These are phyloP conservation scores for Leccinum longicurvipes DNA, from an alignment of 768 basidiomycete species.

Conservation along the genomic window DNA sequence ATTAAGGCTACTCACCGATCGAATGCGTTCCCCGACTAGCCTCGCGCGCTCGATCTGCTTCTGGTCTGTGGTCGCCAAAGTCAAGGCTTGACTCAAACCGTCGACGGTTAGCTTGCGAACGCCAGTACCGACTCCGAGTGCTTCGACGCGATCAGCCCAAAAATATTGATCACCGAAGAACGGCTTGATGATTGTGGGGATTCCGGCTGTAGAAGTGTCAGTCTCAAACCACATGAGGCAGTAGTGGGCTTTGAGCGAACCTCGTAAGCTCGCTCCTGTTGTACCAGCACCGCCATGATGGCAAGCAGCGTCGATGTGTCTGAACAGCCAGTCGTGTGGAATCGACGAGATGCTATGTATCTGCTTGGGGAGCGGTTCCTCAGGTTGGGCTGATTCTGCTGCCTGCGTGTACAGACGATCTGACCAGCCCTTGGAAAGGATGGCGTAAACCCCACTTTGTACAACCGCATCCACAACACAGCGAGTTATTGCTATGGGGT, in stretches of 20 bases:
- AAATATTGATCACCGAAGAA: conserved; percentile 99
- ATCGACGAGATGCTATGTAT: conserved; percentile 84
- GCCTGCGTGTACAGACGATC: conserved; percentile 76
- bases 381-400: conserved; percentile 54
- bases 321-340: conserved; percentile 96
- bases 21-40: conserved; percentile 82
- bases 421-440: conserved; percentile 98
- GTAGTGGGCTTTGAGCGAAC: conserved; percentile 38
- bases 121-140: conserved; percentile 84
- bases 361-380: conserved; percentile 70
- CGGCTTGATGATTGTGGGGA: conserved; percentile 93
- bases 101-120: conserved; percentile 86
- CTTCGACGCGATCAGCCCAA: conserved; percentile 98
- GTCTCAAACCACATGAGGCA: not conserved
- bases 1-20: conserved; percentile 49
- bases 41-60: conserved; percentile 88
- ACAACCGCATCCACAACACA: conserved; percentile 87
- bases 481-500: conserved; percentile 89
- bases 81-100: conserved; percentile 72
- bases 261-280: conserved; percentile 90
- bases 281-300: conserved; percentile 98
- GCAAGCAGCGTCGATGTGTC: conserved; percentile 90
- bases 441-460: conserved; percentile 84
- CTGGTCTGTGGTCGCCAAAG: conserved; percentile 77
- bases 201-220: conserved; percentile 56